phyloP scores from a whole-genome alignment of 192 early-diverging fungal species.

The Spizellomyces sp. region DNA sequence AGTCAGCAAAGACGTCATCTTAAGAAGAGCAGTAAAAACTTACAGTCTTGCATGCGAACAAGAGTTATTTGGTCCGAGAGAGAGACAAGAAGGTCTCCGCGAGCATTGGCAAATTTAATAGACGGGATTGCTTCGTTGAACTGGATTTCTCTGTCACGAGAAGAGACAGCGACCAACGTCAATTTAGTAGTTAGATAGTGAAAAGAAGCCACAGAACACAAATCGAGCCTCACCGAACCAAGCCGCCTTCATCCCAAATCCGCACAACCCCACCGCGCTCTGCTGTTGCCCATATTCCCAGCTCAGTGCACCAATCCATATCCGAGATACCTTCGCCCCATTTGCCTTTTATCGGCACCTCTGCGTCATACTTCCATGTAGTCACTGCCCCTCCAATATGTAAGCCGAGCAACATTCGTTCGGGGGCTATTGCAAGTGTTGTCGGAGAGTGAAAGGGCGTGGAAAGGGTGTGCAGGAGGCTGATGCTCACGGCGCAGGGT shows the following conservation, averaged over 20 bases:
- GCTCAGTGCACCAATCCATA: constrained; percentile 13
- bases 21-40: background rate
- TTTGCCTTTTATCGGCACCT: constrained; percentile 30
- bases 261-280: constrained; percentile 46
- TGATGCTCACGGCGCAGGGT: background rate
- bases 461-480: background rate
- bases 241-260: constrained; percentile 48
- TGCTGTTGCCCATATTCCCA: constrained; percentile 41
- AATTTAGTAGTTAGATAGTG: background rate
- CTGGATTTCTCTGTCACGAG: constrained; percentile 50
- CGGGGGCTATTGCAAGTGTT: background rate
- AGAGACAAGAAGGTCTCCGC: constrained; percentile 50
- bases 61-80: constrained; percentile 48
- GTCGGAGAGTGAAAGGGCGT: background rate
- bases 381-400: background rate
- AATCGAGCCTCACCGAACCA: constrained; percentile 23
- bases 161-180: background rate
- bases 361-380: constrained; percentile 6
- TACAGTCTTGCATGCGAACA: constrained; percentile 52
- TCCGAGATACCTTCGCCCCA: constrained; percentile 21
- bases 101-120: constrained; percentile 43
- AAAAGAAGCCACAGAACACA: constrained; percentile 2
- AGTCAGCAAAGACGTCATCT: background rate
- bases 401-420: background rate
- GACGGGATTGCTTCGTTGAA: constrained; percentile 49